A percentile compares a stretch with the other conserved stretches of the same genome.
These are phyloP conservation scores for Ceratocystis huliohia DNA, from an alignment of 2,329 filamentous ascomycete genomes.

Conservation along the genomic window DNA sequence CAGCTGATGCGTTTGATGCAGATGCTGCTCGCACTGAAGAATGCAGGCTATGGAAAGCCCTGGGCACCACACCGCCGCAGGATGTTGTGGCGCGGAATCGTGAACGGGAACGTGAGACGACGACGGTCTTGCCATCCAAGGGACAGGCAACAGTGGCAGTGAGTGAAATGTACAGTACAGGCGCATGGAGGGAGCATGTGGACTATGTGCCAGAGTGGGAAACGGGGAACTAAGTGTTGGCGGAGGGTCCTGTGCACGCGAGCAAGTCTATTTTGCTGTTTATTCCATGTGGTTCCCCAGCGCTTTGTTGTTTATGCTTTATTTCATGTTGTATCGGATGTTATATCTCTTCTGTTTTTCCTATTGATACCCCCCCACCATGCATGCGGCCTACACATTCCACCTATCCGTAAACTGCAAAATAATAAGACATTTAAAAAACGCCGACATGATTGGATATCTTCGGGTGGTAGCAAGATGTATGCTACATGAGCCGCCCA, in stretches of 20 bases:
- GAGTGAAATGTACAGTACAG: constrained; percentile 25
- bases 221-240: constrained; percentile 14
- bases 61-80: constrained; percentile 31
- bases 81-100: constrained; percentile 26
- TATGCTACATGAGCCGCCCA: background rate
- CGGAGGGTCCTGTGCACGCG: background rate
- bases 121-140: background rate
- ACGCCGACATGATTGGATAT: background rate
- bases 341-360: background rate
- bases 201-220: constrained; percentile 36
- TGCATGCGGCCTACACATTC: background rate
- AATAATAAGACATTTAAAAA: background rate
- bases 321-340: background rate
- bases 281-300: background rate
- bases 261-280: background rate
- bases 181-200: constrained; percentile 31
- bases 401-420: background rate
- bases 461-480: background rate
- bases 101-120: background rate
- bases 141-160: constrained; percentile 3
- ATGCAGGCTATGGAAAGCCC: constrained; percentile 34
- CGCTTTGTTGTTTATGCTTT: background rate
- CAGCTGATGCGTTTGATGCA: constrained; percentile 34
- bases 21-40: constrained; percentile 33
- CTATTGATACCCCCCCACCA: constrained; percentile 1